Evolutionary conservation across 2,329 filamentous ascomycete species (phyloP).

Genomic region (Biscogniauxia sp.): DNA sequence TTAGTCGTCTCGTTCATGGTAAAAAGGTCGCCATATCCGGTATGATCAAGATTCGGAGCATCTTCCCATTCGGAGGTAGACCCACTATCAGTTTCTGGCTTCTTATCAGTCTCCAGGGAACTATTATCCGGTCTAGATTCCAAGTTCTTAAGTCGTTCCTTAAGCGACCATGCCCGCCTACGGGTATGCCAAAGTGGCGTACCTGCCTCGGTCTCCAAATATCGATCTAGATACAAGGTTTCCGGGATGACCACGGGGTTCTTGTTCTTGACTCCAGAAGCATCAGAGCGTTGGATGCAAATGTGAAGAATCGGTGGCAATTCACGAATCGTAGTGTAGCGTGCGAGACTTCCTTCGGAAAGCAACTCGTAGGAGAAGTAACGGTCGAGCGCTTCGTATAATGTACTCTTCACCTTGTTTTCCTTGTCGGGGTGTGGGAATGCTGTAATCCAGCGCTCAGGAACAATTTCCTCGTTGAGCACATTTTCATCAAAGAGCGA

Average conservation of each 20-base stretch:
- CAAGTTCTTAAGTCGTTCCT: conserved; percentile 55
- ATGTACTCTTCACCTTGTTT: conserved; percentile 48
- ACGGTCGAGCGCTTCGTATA: conserved; percentile 82
- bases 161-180: conserved; percentile 71
- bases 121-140: conserved; percentile 6
- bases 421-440: conserved; percentile 48
- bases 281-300: conserved; percentile 80
- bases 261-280: conserved; percentile 71
- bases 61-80: background rate
- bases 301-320: conserved; percentile 85
- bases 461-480: conserved; percentile 56
- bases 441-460: conserved; percentile 61
- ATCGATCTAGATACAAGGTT: conserved; percentile 82
- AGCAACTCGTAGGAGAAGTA: conserved; percentile 80
- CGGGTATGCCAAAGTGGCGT: conserved; percentile 63
- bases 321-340: conserved; percentile 69
- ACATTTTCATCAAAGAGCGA: conserved; percentile 37
- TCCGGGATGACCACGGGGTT: conserved; percentile 78
- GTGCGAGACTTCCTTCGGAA: conserved; percentile 59
- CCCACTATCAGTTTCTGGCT: conserved; percentile 2
- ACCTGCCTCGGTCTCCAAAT: conserved; percentile 66
- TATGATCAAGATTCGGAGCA: background rate
- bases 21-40: conserved; percentile 2
- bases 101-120: conserved; percentile 3
- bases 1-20: conserved; percentile 8